Evolutionary conservation across 2,329 filamentous ascomycete genomes (phyloP), one percentile per base, ranked within the genome.

Genomic region (Ascomycota sp.): DNA sequence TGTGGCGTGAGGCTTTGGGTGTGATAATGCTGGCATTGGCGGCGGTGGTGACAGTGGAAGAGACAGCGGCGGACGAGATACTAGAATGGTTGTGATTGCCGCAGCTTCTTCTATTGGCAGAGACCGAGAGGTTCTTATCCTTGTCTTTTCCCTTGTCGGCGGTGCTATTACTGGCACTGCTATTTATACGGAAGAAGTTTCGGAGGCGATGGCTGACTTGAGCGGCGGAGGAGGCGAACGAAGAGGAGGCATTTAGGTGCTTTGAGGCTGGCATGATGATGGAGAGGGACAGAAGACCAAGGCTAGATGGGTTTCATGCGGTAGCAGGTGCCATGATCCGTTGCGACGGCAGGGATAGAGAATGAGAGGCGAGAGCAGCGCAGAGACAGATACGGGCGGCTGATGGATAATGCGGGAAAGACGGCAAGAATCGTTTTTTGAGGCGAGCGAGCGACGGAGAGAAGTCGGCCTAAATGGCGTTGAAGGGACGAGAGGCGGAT

Each of bases 1-100:
- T 89, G 51, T 91, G 81, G 43, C 82, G 73, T 50, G 83, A 78
- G 32, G 69, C 65, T 51, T 78, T 81, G 27, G 44, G 40, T 9
- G 13, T 15, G 25, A 3, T 17, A 17, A 7, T 13, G 17, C n/a
- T 9, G 19, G 35, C 26, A 23, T 37, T 33, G 29, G 23, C 25
- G 29, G 33, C 30, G 30, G 36, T 30, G 34, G 20, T 30, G 10
- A 23, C 21, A 1, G 27, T 10, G 23, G 19, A 2, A 6, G 30
- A 24, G 8, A 30, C 21, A 23, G 30, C 15, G 7, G 30, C 27
- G n/a, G n/a, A n/a, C n/a, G n/a, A n/a, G n/a, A n/a, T n/a, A n/a
- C n/a, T n/a, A n/a, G n/a, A n/a, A n/a, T n/a, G n/a, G n/a, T n/a
- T n/a, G n/a, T n/a, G n/a, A n/a, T n/a, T n/a, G n/a, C n/a, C n/a